Evolutionary conservation across 352 stramenopile genomes (phyloP), one percentile per base, ranked within the genome.

Genomic region (Pythium grandisporangium): DNA sequence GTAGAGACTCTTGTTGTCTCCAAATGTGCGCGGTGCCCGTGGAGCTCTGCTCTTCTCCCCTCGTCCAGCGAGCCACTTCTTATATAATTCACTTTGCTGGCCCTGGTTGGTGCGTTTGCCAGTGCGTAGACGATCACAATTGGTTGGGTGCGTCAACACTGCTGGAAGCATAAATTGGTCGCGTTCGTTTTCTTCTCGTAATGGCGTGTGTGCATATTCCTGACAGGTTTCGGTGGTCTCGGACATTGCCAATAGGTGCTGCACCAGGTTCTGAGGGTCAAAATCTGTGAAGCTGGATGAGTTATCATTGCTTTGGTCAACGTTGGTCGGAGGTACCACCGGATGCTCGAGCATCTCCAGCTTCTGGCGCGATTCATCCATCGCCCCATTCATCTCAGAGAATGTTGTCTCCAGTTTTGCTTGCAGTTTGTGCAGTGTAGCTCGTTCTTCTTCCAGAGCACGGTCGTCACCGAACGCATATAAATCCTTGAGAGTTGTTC

Each of bases 401-500:
- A 29, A 22, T 1, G 46, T 42, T 13, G 24, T 36, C 6, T 24
- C 50, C 11, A 68, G 26, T 39, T 51, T 49, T 19, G 55, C 37
- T 30, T 68, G 37, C 3, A 68, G 36, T 13, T 47, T 34, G 2
- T 46, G 29, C 4, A 62, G 37, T 14, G 58, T 50, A 8, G 27
- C 13, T n/a, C 63, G 49, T 20, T 78, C 41, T 12, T 58, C 43
- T n/a, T 43, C n/a, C n/a, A n/a, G n/a, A n/a, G n/a, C n/a, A n/a
- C n/a, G n/a, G n/a, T n/a, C n/a, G n/a, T n/a, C n/a, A n/a, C n/a
- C 45, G 21, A 51, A 51, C 17, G 24, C 27, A 6, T 69, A 49
- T 48, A 75, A 64, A 27, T 83, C 59, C 8, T 51, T 35, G 3
- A 80, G 45, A 12, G 61, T 58, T 30, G 53, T 48, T 19, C 66